Evolutionary conservation across 257 asterid genomes (phyloP).

Genomic region (Dorcoceras hygrometricum): DNA sequence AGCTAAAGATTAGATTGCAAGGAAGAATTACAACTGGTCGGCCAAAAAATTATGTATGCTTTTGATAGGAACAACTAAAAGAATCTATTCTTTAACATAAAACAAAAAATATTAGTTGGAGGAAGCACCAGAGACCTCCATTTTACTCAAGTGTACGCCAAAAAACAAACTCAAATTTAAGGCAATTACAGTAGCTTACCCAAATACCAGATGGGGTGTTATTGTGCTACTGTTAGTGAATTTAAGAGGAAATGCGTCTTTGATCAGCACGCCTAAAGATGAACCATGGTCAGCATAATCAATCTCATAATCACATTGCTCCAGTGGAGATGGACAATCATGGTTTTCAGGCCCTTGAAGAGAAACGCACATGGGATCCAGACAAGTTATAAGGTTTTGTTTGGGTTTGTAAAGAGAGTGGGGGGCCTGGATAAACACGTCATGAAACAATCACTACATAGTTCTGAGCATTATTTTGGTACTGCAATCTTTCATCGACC

Average conservation of each 20-base stretch:
- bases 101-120: background rate
- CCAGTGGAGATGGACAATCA: constrained; percentile 42
- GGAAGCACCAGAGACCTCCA: background rate
- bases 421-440: constrained; percentile 64
- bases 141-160: background rate
- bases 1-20: constrained; percentile 40
- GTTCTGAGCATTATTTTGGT: background rate
- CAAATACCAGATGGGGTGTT: constrained; percentile 69
- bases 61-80: background rate
- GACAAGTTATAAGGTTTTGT: constrained; percentile 48
- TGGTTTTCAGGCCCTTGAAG: constrained; percentile 40
- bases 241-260: constrained; percentile 57
- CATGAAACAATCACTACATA: constrained; percentile 8
- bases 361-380: constrained; percentile 61
- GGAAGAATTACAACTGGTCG: background rate
- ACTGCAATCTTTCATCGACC: background rate
- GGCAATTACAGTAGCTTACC: constrained; percentile 39
- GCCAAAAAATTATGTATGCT: background rate
- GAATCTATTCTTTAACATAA: background rate
- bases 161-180: background rate
- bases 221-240: constrained; percentile 51
- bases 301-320: constrained; percentile 87
- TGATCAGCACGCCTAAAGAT: constrained; percentile 73
- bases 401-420: constrained; percentile 71
- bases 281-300: constrained; percentile 80